Base-by-base conservation (phyloP, 495 filamentous ascomycete genomes). In the Hapsidospora chrysogenum region DNA sequence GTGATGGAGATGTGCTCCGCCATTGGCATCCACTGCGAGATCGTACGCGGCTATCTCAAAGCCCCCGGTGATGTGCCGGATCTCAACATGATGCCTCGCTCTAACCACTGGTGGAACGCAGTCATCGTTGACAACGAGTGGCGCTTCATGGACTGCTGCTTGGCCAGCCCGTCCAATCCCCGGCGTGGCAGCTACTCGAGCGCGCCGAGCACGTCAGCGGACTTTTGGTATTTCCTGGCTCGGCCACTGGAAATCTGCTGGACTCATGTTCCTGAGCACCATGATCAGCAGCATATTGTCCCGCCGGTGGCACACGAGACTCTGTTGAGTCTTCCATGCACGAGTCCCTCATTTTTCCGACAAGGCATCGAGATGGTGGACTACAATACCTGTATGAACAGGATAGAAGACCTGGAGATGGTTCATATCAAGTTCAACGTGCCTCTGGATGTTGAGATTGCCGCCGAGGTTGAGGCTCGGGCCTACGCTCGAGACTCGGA, bases 71-170 rank as follows among this genome's bases (percentile, higher is more conserved):
- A 95, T 43, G 53, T 72, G 2, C 64, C 84, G 11, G 86, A 95
- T 22, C 56, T 81, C 17, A 78, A 76, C 31, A 68, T 77, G 10
- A 72, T 80, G 37, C 76, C 74, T 20, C 73, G 78, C 23, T 71
- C 87, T 6, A 99, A 99, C 44, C 89, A 99, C 62, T 95, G 83
- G 80, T 99, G 89, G 89, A 99, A 99, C 47, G 77, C 84, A 1
- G 85, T 99, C 2, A 57, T 93, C 25, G 76, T 93, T 9, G 92
- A 99, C 47, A 77, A 80, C 11, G 83, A 93, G 54, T 99, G 89
- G 89, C 78, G 89, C 31, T 76, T 95, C 40, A 87, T 99, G 70
- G 89, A 99, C 53, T 92, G 83, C 47, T 85, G 85, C 14, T 65
- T 99, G 20, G 84, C 92, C 17, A 82, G 74, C 38, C 85, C 89